Conservation (phyloP, 2,329 filamentous ascomycete genomes). For the Pseudocercospora eumusae region DNA sequence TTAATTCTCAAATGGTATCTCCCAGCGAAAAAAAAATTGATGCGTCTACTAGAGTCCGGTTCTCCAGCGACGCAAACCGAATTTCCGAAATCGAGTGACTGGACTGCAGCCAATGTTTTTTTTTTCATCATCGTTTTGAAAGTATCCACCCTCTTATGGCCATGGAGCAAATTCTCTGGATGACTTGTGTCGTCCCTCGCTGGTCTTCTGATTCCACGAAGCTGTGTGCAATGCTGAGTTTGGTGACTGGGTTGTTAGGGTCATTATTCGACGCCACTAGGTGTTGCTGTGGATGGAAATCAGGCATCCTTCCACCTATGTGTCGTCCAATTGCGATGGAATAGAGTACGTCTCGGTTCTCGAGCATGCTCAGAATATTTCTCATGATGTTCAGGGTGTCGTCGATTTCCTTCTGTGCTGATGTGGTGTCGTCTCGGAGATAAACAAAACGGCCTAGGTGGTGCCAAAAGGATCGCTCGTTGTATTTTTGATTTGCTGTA, state of each 20-base stretch:
- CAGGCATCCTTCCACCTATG: slow-evolving; percentile 61
- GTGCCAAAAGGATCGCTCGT: slow-evolving; percentile 79
- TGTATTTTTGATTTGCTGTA: slow-evolving; percentile 35
- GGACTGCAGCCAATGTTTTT: neutral
- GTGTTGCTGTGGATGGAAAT: slow-evolving; percentile 41
- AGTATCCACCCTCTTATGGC: slow-evolving; percentile 48
- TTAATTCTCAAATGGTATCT: neutral
- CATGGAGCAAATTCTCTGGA: slow-evolving; percentile 53
- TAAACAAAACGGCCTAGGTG: slow-evolving; percentile 71
- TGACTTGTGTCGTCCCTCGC: slow-evolving; percentile 50
- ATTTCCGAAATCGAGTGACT: neutral
- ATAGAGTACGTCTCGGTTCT: slow-evolving; percentile 89
- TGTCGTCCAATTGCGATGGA: slow-evolving; percentile 80
- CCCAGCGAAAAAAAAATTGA: neutral
- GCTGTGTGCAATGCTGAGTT: slow-evolving; percentile 51
- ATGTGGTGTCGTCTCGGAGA: slow-evolving; percentile 59
- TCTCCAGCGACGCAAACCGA: neutral
- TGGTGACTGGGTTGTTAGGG: slow-evolving; percentile 46
- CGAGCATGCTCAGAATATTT: slow-evolving; percentile 71
- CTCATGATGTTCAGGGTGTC: slow-evolving; percentile 66
- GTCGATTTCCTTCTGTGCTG: slow-evolving; percentile 59
- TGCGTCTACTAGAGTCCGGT: slow-evolving; percentile 3
- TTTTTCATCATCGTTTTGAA: slow-evolving; percentile 31
- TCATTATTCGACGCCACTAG: slow-evolving; percentile 33
- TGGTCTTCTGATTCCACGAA: slow-evolving; percentile 52